These are phyloP conservation scores for Rutstroemia sp. DNA, from an alignment of 2,329 filamentous ascomycete genomes.

Conservation along the genomic window DNA sequence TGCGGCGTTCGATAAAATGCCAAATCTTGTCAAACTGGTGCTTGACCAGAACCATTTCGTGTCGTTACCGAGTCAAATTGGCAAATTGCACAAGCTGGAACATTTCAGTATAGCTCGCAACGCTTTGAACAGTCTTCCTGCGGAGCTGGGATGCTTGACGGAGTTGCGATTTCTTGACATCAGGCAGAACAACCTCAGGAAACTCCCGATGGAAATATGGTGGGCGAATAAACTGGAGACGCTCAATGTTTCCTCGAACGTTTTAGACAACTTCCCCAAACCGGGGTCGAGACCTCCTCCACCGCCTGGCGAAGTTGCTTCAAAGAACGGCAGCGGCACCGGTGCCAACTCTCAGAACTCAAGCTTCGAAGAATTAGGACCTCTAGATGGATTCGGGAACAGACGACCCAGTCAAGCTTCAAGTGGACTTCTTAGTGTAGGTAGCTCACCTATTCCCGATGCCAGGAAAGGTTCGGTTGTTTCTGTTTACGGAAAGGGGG, in stretches of 20 bases:
- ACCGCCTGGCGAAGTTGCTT: conserved; percentile 42
- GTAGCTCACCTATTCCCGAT: conserved; percentile 58
- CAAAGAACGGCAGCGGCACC: conserved; percentile 13
- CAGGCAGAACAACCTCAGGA: conserved; percentile 85
- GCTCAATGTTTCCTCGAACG: conserved; percentile 91
- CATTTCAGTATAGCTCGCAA: conserved; percentile 87
- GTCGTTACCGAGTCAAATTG: conserved; percentile 77
- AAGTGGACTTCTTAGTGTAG: conserved; percentile 65
- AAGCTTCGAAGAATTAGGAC: conserved; percentile 71
- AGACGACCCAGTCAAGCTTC: conserved; percentile 82
- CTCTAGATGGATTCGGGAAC: conserved; percentile 52
- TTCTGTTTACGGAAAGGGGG: conserved; percentile 69
- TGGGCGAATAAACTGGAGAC: conserved; percentile 85
- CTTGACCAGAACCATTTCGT: conserved; percentile 96
- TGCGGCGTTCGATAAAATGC: conserved; percentile 78
- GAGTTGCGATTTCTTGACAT: conserved; percentile 84
- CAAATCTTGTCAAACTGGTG: conserved; percentile 78
- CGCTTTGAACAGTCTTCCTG: conserved; percentile 71
- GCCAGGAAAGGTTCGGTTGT: conserved; percentile 76
- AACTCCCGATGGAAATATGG: conserved; percentile 91
- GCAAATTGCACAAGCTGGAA: conserved; percentile 73
- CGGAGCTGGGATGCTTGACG: conserved; percentile 79
- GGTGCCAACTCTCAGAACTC: conserved; percentile 47
- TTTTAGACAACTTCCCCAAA: conserved; percentile 85
- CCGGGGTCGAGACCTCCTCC: conserved; percentile 65